These are phyloP conservation scores for Triticum turgidum DNA, from an alignment of 176 grass and related monocot genomes.

Conservation along the genomic window DNA sequence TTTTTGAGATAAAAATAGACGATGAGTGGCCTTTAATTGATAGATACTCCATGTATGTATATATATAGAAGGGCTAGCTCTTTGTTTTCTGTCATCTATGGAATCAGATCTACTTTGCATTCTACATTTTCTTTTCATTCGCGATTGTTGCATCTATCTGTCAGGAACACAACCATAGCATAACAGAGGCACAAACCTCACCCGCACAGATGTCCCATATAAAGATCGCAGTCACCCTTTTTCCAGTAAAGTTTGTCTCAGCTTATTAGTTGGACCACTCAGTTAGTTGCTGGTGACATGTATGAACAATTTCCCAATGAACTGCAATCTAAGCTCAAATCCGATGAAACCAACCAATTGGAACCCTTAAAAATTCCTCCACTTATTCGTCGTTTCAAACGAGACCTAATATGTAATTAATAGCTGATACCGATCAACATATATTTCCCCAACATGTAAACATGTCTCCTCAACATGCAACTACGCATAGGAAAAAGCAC, in stretches of 20 bases:
- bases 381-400: background rate
- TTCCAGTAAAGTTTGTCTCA: background rate
- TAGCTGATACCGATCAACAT: background rate
- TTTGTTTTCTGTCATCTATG: background rate
- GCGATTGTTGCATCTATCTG: background rate
- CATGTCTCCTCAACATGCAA: too few species aligned
- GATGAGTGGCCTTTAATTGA: background rate
- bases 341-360: constrained; percentile 9
- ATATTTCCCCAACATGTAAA: background rate
- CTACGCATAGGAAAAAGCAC: too few species aligned
- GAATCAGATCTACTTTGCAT: constrained; percentile 18
- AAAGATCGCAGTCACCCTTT: background rate
- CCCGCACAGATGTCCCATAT: background rate
- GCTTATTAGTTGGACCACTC: background rate
- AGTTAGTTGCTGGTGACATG: background rate
- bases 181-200: background rate
- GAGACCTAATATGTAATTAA: background rate
- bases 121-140: background rate
- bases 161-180: background rate
- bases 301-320: too few species aligned
- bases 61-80: background rate
- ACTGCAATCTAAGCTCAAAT: constrained; percentile 1
- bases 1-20: background rate
- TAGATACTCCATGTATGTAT: background rate
- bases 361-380: background rate